Conservation (phyloP, 2,329 filamentous ascomycete species). For the Penicillium verrucosum region DNA sequence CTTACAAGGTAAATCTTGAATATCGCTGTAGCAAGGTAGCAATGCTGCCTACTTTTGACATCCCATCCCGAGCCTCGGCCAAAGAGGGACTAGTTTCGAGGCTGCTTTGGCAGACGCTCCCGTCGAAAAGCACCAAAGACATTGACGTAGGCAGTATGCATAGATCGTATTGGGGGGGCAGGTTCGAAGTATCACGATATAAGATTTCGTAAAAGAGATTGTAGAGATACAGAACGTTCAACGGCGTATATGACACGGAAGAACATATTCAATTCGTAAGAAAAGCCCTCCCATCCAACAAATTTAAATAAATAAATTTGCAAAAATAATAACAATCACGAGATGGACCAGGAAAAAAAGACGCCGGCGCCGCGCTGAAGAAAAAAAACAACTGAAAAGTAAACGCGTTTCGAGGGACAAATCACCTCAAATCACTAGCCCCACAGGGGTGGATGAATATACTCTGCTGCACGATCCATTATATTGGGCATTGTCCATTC, state of each 20-base stretch:
- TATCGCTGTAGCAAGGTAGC: neutral
- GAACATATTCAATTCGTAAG: neutral
- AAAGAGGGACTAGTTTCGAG: neutral
- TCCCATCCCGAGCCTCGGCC: neutral
- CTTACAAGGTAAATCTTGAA: neutral
- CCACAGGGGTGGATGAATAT: constrained; percentile 49
- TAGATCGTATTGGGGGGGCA: neutral
- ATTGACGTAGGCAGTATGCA: neutral
- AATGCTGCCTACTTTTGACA: neutral
- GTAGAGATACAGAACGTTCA: neutral
- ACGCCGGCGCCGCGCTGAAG: constrained; percentile 11
- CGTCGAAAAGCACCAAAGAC: neutral
- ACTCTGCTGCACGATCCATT: constrained; percentile 47
- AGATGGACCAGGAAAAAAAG: constrained; percentile 11
- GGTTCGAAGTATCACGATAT: neutral
- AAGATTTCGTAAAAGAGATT: neutral
- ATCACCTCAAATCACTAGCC: constrained; percentile 18
- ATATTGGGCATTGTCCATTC: constrained; percentile 48
- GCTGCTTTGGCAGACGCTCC: neutral
- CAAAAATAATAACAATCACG: neutral
- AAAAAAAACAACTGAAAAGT: neutral
- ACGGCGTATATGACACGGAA: neutral
- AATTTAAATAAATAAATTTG: neutral
- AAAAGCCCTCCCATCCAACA: too few relatives aligned
- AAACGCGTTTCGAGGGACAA: neutral